These are phyloP conservation scores for Colletotrichum graminicola DNA, from an alignment of 2,329 filamentous ascomycete genomes.

Conservation along the genomic window DNA sequence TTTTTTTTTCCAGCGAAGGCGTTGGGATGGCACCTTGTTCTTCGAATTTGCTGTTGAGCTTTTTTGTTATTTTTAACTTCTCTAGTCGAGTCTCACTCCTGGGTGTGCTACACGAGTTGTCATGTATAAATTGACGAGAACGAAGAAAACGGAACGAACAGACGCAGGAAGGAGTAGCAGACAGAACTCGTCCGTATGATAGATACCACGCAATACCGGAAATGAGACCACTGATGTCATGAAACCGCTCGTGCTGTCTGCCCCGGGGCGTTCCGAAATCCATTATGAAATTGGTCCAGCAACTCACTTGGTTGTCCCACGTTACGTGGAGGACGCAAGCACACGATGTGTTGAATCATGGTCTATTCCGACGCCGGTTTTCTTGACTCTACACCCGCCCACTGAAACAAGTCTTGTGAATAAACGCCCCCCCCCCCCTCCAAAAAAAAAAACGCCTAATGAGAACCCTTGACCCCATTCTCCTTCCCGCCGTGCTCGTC, in stretches of 20 bases:
- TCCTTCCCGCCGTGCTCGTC: slow-evolving; percentile 11
- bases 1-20: slow-evolving; percentile 30
- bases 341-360: background rate
- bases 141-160: slow-evolving; percentile 13
- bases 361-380: slow-evolving; percentile 6
- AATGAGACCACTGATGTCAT: slow-evolving; percentile 37
- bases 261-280: background rate
- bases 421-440: no score
- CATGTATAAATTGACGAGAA: slow-evolving; percentile 25
- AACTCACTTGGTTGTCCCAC: background rate
- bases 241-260: background rate
- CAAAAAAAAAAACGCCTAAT: slow-evolving; percentile 6
- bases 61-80: background rate
- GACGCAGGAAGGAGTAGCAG: slow-evolving; percentile 27
- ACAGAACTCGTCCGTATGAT: slow-evolving; percentile 38
- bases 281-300: background rate
- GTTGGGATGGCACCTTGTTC: slow-evolving; percentile 22
- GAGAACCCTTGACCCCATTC: slow-evolving; percentile 22
- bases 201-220: slow-evolving; percentile 29
- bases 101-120: slow-evolving; percentile 22
- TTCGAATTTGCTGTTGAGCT: background rate
- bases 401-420: background rate
- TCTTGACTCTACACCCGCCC: slow-evolving; percentile 19
- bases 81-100: background rate
- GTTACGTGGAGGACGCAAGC: background rate